Evolutionary conservation across 768 basidiomycete species (phyloP), one percentile per base, ranked within the genome.

Genomic region (Naganishia vishniacii): DNA sequence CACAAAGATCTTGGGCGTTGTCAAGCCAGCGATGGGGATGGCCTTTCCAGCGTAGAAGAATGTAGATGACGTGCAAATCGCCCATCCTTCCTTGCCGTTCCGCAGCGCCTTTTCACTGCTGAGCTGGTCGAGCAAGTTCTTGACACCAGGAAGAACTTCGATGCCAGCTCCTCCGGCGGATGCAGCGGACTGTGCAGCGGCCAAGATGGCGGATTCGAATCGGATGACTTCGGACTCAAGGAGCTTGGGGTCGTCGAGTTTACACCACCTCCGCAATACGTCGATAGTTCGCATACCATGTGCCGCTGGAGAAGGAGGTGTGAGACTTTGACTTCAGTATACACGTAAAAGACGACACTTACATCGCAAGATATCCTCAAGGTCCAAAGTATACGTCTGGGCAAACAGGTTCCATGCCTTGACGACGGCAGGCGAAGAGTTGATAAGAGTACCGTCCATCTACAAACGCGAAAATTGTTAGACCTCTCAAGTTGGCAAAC

Each of bases 21-120:
- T 82, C 15, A 91, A 79, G 2, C 81, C 83, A 53, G 86, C 84
- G 48, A 82, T 82, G 47, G 82, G 75, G 59, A 92, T 82, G 34
- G 88, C 89, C 48, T 83, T 81, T n/a, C 82, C 80, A 18, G 89
- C 83, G 73, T 87, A 91, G 66, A 83, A 84, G 71, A 82, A 84
- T 28, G 90, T 89, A 0, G 91, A 85, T 46, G 86, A 88, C 11
- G 90, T 91, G 53, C 89, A 88, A 71, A 93, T 89, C 5, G 88
- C 89, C 88, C 89, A 93, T 51, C 81, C 80, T 20, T 88, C 86
- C 18, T 83, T 83, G 25, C 72, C 78, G 4, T 53, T 67, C 40
- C 75, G 42, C 58, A 61, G 26, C 25, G 69, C 73, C 66, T 71
- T 72, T 44, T 72, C 72, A n/a, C 64, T 60, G 34, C 62, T 64